phyloP scores from a whole-genome alignment of 805 yeast species.

The Metschnikowia arizonensis region DNA sequence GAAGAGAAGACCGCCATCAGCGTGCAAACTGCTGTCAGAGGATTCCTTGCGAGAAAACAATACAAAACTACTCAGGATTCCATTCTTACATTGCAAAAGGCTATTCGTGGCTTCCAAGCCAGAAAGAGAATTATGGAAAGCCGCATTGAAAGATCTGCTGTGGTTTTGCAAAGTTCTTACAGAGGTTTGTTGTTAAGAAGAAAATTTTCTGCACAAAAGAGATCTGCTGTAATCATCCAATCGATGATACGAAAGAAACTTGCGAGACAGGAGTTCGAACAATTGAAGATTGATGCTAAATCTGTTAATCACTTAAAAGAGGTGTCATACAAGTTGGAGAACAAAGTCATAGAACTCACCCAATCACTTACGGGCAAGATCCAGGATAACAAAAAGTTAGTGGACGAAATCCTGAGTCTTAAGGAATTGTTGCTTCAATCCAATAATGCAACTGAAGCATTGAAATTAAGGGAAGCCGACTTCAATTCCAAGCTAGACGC shows the following conservation, averaged over 20 bases:
- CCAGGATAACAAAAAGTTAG: constrained; percentile 73
- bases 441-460: constrained; percentile 46
- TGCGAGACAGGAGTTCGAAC: constrained; percentile 63
- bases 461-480: constrained; percentile 54
- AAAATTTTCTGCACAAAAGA: constrained; percentile 41
- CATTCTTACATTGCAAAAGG: constrained; percentile 42
- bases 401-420: constrained; percentile 51
- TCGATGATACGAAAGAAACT: constrained; percentile 68
- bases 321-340: constrained; percentile 88
- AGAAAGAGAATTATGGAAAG: constrained; percentile 49
- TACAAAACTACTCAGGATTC: constrained; percentile 32
- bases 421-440: constrained; percentile 49
- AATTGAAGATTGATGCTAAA: constrained; percentile 80
- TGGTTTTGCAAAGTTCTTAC: constrained; percentile 65
- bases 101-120: constrained; percentile 48
- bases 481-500: constrained; percentile 44
- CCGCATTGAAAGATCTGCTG: constrained; percentile 61
- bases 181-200: constrained; percentile 66
- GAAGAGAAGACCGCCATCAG: constrained; percentile 59
- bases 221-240: constrained; percentile 69
- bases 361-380: constrained; percentile 75
- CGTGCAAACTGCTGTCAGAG: constrained; percentile 68
- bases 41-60: constrained; percentile 44
- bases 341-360: constrained; percentile 94
- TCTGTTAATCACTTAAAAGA: constrained; percentile 87